Conservation (phyloP, 75 land plant genomes). For the Cunninghamia lanceolata region DNA sequence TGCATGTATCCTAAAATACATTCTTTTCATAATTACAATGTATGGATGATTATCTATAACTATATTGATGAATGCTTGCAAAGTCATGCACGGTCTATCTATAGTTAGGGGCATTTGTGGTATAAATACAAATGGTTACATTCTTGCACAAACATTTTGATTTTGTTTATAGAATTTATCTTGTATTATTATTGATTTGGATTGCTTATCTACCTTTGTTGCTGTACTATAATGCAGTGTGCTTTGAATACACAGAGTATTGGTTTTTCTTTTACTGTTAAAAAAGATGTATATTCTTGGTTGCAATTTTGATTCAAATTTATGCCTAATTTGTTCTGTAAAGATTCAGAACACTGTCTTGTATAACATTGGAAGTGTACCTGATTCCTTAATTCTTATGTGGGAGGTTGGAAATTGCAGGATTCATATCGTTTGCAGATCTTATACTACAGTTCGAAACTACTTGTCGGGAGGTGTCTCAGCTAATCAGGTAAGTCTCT, state of each 20-base stretch:
- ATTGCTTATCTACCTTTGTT: not conserved
- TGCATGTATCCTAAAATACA: not conserved
- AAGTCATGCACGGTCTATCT: no score
- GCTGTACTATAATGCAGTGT: not conserved
- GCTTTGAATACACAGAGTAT: not conserved
- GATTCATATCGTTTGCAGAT: slow-evolving; percentile 65
- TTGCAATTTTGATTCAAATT: not conserved
- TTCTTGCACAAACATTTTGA: no score
- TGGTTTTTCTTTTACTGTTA: not conserved
- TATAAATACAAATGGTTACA: no score
- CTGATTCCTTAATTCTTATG: not conserved
- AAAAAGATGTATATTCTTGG: not conserved
- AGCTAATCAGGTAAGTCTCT: slow-evolving; percentile 58
- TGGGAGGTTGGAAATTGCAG: slow-evolving; percentile 25
- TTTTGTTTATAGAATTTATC: no score
- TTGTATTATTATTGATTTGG: not conserved
- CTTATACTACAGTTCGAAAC: slow-evolving; percentile 78
- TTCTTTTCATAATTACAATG: not conserved
- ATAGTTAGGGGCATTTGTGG: no score
- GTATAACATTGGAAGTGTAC: not conserved
- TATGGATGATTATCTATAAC: no score
- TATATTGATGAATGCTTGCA: no score
- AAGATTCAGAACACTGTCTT: not conserved
- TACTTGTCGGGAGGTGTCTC: slow-evolving; percentile 69
- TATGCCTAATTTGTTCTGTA: not conserved